Conservation (phyloP, 2,329 filamentous ascomycete genomes). For the Cercospora sesami region DNA sequence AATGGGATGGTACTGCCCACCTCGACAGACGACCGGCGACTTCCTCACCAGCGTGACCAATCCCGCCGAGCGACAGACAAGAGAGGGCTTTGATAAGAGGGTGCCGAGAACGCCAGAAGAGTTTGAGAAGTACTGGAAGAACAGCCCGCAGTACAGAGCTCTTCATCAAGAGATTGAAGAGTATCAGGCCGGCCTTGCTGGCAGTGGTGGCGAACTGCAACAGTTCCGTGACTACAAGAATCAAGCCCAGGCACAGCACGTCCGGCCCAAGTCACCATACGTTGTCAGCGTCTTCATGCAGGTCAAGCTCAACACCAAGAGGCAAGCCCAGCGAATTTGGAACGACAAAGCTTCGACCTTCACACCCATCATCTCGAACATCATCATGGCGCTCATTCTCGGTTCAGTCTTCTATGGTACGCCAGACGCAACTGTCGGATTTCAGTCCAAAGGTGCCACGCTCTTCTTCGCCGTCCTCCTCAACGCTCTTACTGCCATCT, state of each 20-base stretch:
- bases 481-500: conserved; percentile 59
- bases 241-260: conserved; percentile 54
- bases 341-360: conserved; percentile 54
- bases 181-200: conserved; percentile 51
- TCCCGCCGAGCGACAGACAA: conserved; percentile 58
- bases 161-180: conserved; percentile 53
- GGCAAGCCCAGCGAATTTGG: conserved; percentile 55
- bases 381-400: conserved; percentile 61
- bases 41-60: conserved; percentile 71
- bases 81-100: conserved; percentile 59
- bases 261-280: conserved; percentile 58
- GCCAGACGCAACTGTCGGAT: conserved; percentile 52
- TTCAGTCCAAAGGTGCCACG: conserved; percentile 57
- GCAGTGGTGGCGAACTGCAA: conserved; percentile 46
- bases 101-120: conserved; percentile 70
- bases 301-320: conserved; percentile 52
- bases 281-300: conserved; percentile 59
- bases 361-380: conserved; percentile 50
- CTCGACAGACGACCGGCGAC: conserved; percentile 67
- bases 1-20: conserved; percentile 68
- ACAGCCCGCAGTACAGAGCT: conserved; percentile 48
- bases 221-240: conserved; percentile 53
- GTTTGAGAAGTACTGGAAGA: conserved; percentile 57
- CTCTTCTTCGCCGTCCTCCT: conserved; percentile 63
- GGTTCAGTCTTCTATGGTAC: conserved; percentile 61